Conservation (phyloP, 495 filamentous ascomycete genomes). For the Tuber melanosporum region DNA sequence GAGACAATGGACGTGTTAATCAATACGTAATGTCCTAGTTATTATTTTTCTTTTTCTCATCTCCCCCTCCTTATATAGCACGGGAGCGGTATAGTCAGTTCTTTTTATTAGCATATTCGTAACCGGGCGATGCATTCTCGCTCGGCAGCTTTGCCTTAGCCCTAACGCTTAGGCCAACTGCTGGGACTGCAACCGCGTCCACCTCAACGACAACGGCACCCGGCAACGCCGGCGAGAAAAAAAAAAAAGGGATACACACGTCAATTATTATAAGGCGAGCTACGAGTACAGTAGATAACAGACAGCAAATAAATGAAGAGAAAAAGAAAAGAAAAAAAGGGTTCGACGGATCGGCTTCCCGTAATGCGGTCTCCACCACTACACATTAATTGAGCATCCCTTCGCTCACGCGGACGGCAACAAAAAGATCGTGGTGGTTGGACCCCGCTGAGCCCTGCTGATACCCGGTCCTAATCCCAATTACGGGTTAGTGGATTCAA, state of each 20-base stretch:
- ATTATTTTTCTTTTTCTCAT: not conserved
- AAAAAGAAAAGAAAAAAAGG: not conserved
- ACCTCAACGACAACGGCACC: not conserved
- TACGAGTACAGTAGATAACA: not conserved
- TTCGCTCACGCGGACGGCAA: not conserved
- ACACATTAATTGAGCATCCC: not conserved
- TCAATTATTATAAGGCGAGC: not conserved
- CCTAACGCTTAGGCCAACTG: not conserved
- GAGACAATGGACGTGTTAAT: not conserved
- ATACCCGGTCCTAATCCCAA: not conserved
- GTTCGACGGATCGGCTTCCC: not conserved
- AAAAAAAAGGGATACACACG: not conserved
- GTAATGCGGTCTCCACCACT: not conserved
- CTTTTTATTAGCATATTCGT: not conserved
- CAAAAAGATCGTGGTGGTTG: not conserved
- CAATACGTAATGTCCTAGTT: not conserved
- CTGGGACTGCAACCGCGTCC: not conserved
- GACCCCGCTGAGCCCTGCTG: not conserved
- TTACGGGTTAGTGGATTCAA: not conserved
- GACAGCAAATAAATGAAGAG: not conserved
- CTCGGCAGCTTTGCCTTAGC: not conserved
- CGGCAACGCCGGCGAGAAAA: not conserved
- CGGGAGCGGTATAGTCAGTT: not conserved
- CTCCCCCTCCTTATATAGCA: not conserved
- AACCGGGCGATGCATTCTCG: not conserved